Base-by-base conservation (phyloP, 208 protist genomes). In the Wallacemonas collosoma region DNA sequence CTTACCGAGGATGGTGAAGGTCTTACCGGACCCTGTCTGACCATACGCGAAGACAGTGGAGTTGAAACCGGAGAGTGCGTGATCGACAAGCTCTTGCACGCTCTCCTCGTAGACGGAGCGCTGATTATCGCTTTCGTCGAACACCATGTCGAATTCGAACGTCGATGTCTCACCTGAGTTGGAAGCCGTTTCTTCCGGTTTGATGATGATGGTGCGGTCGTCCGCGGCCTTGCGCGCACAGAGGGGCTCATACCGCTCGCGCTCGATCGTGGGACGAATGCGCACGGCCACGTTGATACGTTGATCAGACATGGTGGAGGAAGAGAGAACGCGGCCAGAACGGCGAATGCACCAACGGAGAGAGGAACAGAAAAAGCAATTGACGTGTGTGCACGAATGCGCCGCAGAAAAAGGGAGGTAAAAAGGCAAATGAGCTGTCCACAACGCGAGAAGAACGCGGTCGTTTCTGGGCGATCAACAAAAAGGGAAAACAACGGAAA, bases 11-110 rank as follows among this genome's bases (percentile, higher is more conserved):
- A 97, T 95, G 48, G 93, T 98, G 85, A 88, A 93, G 9, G 93
- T 98, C 82, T 97, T 98, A 55, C 93, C 93, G 45, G 83, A 93
- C 38, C 90, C 91, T 0, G 93, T 95, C 75, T 96, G 90, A 26
- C 95, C 95, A 77, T 98, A 98, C 17, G 92, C 84, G 64, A 98
- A 93, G 68, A 98, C 83, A n/a, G 87, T 95, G 3, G 82, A 54
- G 74, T 93, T 93, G 62, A 73, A 86, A 3, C 94, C 94, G 0
- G 83, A 83, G 6, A 97, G 74, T 7, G 88, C 80, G 71, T 86
- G 76, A 68, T 95, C 92, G 1, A 97, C 87, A 60, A 96, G 75
- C 58, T 93, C 89, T 76, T 91, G 87, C 53, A 93, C 90, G 8
- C 82, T 80, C 68, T 95, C 83, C 73, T 94, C 83, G 75, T 97